Evolutionary conservation across 2,329 filamentous ascomycete species (phyloP).

Genomic region (Nemania abortiva): DNA sequence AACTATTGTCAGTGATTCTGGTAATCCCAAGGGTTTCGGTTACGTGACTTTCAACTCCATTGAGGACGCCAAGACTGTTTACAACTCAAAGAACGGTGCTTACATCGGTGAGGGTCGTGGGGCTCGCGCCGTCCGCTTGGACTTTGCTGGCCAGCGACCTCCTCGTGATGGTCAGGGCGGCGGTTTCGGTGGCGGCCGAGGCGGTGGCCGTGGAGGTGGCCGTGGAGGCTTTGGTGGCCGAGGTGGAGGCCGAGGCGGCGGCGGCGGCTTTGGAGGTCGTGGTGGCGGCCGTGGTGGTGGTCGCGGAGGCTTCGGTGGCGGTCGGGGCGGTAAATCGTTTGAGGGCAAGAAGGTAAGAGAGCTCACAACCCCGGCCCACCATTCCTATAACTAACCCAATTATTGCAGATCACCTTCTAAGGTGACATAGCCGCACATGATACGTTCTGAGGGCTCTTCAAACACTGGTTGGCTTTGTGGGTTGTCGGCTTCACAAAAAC

Average conservation of each 20-base stretch:
- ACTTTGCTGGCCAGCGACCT: constrained; percentile 79
- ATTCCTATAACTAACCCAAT: constrained; percentile 22
- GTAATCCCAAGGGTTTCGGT: constrained; percentile 90
- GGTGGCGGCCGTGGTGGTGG: constrained; percentile 62
- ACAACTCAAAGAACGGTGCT: constrained; percentile 76
- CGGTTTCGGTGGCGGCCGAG: constrained; percentile 58
- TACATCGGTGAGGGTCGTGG: constrained; percentile 72
- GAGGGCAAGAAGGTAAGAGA: constrained; percentile 75
- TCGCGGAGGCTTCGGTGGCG: constrained; percentile 58
- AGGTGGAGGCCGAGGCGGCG: constrained; percentile 54
- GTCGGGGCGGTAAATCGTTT: constrained; percentile 69
- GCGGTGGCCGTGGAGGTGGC: constrained; percentile 61
- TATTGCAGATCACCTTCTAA: constrained; percentile 62
- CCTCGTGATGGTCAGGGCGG: constrained; percentile 62
- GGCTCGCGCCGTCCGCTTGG: constrained; percentile 82
- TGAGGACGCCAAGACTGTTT: constrained; percentile 83
- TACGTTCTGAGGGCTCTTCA: constrained; percentile 59
- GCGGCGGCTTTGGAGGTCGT: constrained; percentile 64
- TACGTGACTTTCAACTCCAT: constrained; percentile 87
- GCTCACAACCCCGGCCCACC: background rate
- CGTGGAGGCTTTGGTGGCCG: constrained; percentile 61
- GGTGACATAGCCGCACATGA: constrained; percentile 55
- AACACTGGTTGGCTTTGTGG: constrained; percentile 66
- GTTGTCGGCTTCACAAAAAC: constrained; percentile 66
- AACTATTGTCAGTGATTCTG: constrained; percentile 71